Evolutionary conservation across 176 grass and related monocot species (phyloP).

Genomic region (Hyparrhenia diplandra): DNA sequence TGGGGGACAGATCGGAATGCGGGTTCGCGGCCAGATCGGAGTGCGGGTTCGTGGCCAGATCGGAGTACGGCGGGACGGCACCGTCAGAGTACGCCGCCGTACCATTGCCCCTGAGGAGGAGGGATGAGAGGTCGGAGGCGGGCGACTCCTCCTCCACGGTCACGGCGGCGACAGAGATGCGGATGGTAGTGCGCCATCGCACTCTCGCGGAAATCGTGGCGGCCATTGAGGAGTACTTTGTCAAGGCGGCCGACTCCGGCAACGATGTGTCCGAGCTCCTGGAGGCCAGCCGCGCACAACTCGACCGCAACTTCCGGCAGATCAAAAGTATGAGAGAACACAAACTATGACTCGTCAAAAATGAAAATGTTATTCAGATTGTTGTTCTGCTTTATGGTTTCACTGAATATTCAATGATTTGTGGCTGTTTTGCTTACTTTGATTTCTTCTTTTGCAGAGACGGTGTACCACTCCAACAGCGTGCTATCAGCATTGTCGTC

Average conservation of each 20-base stretch:
- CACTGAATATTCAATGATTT: not conserved
- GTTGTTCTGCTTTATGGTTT: not conserved
- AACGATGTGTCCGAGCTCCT: conserved; percentile 67
- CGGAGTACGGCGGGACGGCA: conserved; percentile 57
- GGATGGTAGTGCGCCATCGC: conserved; percentile 74
- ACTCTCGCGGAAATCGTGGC: conserved; percentile 78
- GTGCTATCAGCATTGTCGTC: conserved; percentile 78
- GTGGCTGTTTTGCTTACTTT: conserved; percentile 8
- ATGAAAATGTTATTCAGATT: conserved; percentile 12
- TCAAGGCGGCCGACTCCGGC: conserved; percentile 72
- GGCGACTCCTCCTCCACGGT: conserved; percentile 35
- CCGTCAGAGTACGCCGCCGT: conserved; percentile 29
- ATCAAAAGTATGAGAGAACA: conserved; percentile 59
- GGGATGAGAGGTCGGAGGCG: conserved; percentile 56
- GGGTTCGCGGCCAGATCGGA: conserved; percentile 68
- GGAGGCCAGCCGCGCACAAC: conserved; percentile 69
- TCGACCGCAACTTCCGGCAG: conserved; percentile 82
- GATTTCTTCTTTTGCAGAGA: conserved; percentile 52
- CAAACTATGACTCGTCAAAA: not conserved
- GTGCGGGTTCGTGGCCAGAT: conserved; percentile 60
- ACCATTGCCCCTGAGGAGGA: conserved; percentile 37
- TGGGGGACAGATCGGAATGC: conserved; percentile 68
- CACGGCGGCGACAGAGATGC: conserved; percentile 45
- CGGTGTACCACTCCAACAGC: conserved; percentile 92
- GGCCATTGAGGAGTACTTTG: conserved; percentile 84